Conservation (phyloP, 2,329 filamentous ascomycete genomes). For the Phyllosticta citribraziliensis region DNA sequence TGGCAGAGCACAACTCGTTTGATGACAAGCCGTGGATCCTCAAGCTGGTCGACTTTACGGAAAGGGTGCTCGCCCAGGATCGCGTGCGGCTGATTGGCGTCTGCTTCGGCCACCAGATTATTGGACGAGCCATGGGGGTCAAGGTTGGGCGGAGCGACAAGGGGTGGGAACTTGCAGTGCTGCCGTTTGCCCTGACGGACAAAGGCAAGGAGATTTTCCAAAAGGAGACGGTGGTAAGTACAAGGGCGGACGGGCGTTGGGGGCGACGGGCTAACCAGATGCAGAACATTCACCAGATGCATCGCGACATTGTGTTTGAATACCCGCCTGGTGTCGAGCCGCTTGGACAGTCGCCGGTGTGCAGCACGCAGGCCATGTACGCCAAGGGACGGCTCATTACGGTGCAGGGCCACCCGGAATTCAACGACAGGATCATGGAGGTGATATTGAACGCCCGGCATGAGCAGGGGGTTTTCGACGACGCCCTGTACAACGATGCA, state of each 20-base stretch:
- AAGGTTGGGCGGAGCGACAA: conserved; percentile 55
- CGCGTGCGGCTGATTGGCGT: conserved; percentile 65
- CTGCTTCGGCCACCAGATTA: conserved; percentile 83
- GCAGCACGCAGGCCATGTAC: conserved; percentile 74
- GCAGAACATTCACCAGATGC: conserved; percentile 74
- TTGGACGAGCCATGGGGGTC: conserved; percentile 60
- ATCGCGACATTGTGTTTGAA: conserved; percentile 62
- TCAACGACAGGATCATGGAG: conserved; percentile 59
- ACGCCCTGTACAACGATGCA: conserved; percentile 59
- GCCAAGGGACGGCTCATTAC: conserved; percentile 56
- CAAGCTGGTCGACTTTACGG: conserved; percentile 59
- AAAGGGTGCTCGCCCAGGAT: conserved; percentile 48
- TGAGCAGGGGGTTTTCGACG: conserved; percentile 56
- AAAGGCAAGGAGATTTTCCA: conserved; percentile 65
- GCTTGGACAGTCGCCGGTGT: conserved; percentile 56
- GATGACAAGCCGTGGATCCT: conserved; percentile 68
- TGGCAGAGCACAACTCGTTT: conserved; percentile 60
- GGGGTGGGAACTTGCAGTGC: conserved; percentile 78
- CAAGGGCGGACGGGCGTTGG: neutral
- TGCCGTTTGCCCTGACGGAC: conserved; percentile 55
- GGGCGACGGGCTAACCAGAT: neutral
- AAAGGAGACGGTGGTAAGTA: conserved; percentile 48
- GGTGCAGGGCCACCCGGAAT: conserved; percentile 83
- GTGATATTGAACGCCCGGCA: conserved; percentile 59
- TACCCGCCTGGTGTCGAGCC: conserved; percentile 52